These are phyloP conservation scores for button mushroom (Agaricus bisporus) DNA, from an alignment of 768 basidiomycete species.

Conservation along the genomic window DNA sequence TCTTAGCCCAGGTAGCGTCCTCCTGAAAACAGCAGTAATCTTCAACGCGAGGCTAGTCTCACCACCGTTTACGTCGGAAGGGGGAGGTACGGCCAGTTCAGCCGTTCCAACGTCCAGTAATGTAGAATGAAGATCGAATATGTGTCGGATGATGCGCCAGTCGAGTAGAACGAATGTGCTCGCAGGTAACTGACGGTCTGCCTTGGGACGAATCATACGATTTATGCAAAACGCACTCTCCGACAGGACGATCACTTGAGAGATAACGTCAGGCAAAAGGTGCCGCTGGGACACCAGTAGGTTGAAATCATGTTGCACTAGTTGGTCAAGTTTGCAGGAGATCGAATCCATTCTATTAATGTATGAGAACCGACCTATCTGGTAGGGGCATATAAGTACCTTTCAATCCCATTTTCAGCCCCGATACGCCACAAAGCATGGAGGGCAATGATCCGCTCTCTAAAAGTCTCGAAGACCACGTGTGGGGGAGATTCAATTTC, in stretches of 20 bases:
- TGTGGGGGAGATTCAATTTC: conserved; percentile 38
- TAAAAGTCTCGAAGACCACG: conserved; percentile 56
- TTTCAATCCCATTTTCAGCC: conserved; percentile 47
- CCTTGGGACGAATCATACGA: conserved; percentile 58
- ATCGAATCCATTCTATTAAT: conserved; percentile 42
- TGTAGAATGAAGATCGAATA: conserved; percentile 56
- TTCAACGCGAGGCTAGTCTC: conserved; percentile 61
- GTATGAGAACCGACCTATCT: conserved; percentile 9
- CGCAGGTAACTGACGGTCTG: conserved; percentile 21
- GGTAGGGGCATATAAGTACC: conserved; percentile 35
- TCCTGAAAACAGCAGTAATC: conserved; percentile 81
- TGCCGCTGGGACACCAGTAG: conserved; percentile 59
- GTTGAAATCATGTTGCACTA: conserved; percentile 51
- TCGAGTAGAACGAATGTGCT: conserved; percentile 42
- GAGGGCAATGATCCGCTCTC: conserved; percentile 67
- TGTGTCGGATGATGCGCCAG: conserved; percentile 58
- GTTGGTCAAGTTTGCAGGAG: conserved; percentile 38
- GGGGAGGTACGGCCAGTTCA: conserved; percentile 52
- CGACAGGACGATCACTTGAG: conserved; percentile 64
- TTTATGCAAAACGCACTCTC: conserved; percentile 85
- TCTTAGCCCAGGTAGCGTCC: conserved; percentile 81
- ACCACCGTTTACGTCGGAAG: conserved; percentile 48
- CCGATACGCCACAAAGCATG: conserved; percentile 69
- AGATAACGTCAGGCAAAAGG: conserved; percentile 71
- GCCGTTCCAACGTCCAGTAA: conserved; percentile 61